Base-by-base conservation (phyloP, 106 monocot species). In the Acorus gramineus region DNA sequence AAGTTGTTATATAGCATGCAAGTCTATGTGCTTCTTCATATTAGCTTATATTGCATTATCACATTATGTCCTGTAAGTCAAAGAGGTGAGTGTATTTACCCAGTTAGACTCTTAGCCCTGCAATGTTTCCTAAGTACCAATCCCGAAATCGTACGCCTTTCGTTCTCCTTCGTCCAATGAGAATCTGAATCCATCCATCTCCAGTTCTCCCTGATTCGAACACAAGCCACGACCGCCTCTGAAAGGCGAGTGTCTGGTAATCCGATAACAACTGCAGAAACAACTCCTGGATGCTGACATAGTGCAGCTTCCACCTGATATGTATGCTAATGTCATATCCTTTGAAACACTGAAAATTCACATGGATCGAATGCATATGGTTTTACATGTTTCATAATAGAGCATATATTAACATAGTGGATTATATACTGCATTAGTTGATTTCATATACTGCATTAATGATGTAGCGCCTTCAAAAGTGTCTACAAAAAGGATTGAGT, bases 201-300 rank as follows among this genome's bases (percentile, higher is more conserved):
- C 91, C 96, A 96, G 3, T 63, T 74, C 14, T 83, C 77, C 42
- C 57, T 76, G 51, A 78, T 56, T 47, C 53, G 47, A 55, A 96
- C 53, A 76, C 96, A 96, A 60, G 96, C 96, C 78, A 83, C 74
- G 51, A 88, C 77, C 73, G 73, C 83, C 63, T 96, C 96, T 55
- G 78, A 48, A 28, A 91, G 67, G 12, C 83, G 84, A 44, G 8
- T 8, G 64, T 96, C 82, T n/a, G 96, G 96, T 63, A 87, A 65
- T 7, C 95, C 90, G 46, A 90, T 44, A 48, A 87, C 82, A 63
- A 76, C 76, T 58, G 61, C 69, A 62, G 42, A 61, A 4, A 59
- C 61, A 8, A 96, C 66, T 49, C 85, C 90, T 13, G 80, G 82
- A 60, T 91, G 96, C 47, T 79, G 85, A 52, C 66, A 71, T 55